These are phyloP conservation scores for Rosa hybrid DNA, from an alignment of 331 rosid genomes.

Conservation along the genomic window DNA sequence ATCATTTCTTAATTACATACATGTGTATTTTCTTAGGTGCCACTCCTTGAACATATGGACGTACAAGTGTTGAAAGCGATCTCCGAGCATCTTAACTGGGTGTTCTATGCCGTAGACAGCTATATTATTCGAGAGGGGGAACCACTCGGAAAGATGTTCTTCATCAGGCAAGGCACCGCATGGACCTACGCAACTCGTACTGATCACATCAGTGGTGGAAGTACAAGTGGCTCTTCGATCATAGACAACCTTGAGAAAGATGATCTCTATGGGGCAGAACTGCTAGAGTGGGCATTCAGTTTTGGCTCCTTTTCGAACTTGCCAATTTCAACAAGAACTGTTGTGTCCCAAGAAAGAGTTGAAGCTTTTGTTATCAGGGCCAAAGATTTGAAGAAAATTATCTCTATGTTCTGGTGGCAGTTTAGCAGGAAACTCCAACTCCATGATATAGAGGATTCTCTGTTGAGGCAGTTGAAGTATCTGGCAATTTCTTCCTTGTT, in stretches of 20 bases:
- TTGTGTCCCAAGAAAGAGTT: not conserved
- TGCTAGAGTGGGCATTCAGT: not conserved
- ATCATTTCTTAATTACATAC: not conserved
- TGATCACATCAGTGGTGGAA: not conserved
- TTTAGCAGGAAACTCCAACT: not conserved
- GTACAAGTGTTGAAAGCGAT: not conserved
- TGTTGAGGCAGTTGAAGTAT: not conserved
- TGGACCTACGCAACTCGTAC: not conserved
- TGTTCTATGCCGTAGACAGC: not conserved
- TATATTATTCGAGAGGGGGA: slow-evolving; percentile 21
- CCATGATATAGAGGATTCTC: not conserved
- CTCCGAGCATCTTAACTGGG: not conserved
- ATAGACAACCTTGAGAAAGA: not conserved
- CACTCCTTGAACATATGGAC: not conserved
- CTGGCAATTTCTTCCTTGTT: not conserved
- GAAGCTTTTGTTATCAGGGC: not conserved
- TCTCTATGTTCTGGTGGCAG: not conserved
- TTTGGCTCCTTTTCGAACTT: not conserved
- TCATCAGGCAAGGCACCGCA: not conserved
- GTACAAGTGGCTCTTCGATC: not conserved
- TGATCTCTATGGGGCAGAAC: not conserved
- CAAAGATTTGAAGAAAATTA: not conserved
- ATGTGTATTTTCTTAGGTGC: not conserved
- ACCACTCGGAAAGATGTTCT: slow-evolving; percentile 5
- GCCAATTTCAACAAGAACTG: not conserved